Base-by-base conservation (phyloP, 768 basidiomycete genomes). In the Leucocoprinus sp. region DNA sequence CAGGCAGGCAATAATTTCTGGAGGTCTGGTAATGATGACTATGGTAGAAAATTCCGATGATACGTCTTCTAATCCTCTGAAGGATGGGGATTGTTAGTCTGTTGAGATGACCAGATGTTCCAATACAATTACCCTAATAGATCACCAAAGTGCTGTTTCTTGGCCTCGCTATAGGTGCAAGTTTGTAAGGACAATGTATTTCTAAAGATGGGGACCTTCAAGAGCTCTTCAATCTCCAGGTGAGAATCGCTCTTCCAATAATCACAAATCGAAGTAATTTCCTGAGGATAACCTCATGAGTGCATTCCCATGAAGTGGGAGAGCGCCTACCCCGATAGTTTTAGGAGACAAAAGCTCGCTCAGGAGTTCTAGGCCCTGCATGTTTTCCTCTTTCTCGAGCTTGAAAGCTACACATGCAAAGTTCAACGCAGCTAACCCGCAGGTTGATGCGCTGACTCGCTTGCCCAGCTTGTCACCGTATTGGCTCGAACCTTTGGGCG, bases 381-480 rank as follows among this genome's bases (percentile, higher is more conserved):
- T 34, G 15, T 22, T 56, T 28, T 59, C 52, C 42, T 71, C 64
- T 18, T 57, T 58, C 37, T 54, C 64, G 26, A 80, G 49, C 26
- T 17, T 50, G 48, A 51, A 57, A 7, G 71, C 63, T 5, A 77
- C 52, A 42, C 79, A 66, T 8, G 74, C 77, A 50, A 78, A 82
- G 55, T 84, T 83, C 55, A 84, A 59, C 1, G 77, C 75, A 18
- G 82, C 82, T 19, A 85, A 66, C 14, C 83, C 83, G 50, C 82
- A 84, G 2, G 80, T 70, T 33, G 82, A 58, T 41, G 52, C 51
- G 27, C 60, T 75, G 23, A 60, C 58, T 4, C 70, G 46, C 14
- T 27, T 42, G 11, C 46, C 46, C 4, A 48, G 65, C 8, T 68
- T 65, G n/a, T 60, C 60, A 1, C 45, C 51, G 48, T 82, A 84